Conservation (phyloP, 140 eudicot genomes). For the Oenanthe javanica region DNA sequence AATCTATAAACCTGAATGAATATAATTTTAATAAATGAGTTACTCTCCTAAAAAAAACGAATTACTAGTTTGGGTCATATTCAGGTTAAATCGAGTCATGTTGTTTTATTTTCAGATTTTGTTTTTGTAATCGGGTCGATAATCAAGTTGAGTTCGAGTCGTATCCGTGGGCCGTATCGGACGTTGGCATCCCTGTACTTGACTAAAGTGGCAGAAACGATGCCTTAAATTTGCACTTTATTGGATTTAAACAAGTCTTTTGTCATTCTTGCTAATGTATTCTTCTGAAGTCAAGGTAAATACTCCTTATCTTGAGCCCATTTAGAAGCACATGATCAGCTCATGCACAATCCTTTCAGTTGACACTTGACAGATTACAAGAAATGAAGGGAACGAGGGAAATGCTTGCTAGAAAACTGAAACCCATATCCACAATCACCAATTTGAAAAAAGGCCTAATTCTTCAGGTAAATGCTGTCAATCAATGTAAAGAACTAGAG, state of each 20-base stretch:
- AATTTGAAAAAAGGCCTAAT: conserved; percentile 14
- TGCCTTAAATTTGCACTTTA: background rate
- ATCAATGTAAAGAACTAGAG: conserved; percentile 31
- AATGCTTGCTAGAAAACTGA: conserved; percentile 60
- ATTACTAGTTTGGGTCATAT: background rate
- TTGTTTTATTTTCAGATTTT: background rate
- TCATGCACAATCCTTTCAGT: background rate
- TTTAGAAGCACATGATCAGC: background rate
- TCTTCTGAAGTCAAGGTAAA: background rate
- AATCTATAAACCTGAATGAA: background rate
- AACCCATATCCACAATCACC: conserved; percentile 55
- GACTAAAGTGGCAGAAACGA: background rate
- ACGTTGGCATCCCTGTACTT: background rate
- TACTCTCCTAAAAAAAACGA: no score
- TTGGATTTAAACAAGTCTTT: background rate
- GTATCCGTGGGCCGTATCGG: background rate
- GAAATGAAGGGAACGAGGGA: conserved; percentile 69
- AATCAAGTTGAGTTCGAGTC: background rate
- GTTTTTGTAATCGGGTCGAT: background rate
- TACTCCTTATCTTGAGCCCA: background rate
- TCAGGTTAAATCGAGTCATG: background rate
- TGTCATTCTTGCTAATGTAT: background rate
- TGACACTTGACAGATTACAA: background rate
- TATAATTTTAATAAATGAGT: background rate
- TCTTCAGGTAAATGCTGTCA: conserved; percentile 29